Percentiles rank a stretch among this genome's conserved stretches.
Evolutionary conservation across 306 rosid species (phyloP).

Genomic region (Malus fusca): DNA sequence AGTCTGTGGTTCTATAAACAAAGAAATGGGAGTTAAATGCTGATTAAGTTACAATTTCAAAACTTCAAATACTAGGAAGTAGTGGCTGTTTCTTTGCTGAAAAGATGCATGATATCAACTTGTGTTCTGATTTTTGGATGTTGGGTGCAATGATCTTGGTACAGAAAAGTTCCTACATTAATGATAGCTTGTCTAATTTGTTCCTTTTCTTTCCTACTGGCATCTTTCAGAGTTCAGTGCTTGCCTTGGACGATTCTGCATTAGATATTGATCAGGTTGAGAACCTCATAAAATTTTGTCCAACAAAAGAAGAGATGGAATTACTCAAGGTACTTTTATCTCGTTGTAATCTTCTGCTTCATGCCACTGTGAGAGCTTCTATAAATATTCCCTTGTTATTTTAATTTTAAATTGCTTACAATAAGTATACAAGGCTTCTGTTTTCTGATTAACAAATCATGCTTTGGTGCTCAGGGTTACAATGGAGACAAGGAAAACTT

Average conservation of each 20-base stretch:
- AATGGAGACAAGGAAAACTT: slow-evolving; percentile 73
- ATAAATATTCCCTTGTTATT: neutral
- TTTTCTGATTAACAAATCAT: slow-evolving; percentile 20
- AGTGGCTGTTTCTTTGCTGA: neutral
- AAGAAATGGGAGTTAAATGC: neutral
- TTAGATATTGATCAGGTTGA: slow-evolving; percentile 83
- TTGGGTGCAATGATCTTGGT: neutral
- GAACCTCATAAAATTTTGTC: slow-evolving; percentile 92
- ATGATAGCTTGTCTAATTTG: neutral
- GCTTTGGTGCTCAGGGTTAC: slow-evolving; percentile 52
- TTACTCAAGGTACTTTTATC: slow-evolving; percentile 54
- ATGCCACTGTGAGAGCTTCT: neutral
- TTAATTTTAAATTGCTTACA: neutral
- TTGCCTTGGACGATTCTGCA: slow-evolving; percentile 75
- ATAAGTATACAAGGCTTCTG: neutral
- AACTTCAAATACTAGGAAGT: neutral
- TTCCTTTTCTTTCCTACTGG: slow-evolving; percentile 15
- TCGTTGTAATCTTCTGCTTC: slow-evolving; percentile 9
- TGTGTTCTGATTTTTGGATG: neutral
- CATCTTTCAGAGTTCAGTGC: slow-evolving; percentile 56
- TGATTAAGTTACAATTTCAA: neutral
- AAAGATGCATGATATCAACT: neutral
- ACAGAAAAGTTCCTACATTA: neutral
- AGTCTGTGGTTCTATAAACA: neutral
- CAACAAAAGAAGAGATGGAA: slow-evolving; percentile 95